Percentiles rank a stretch among this genome's conserved stretches.
phyloP scores from a whole-genome alignment of 2,329 filamentous ascomycete species.

The Aspergillus sp. region DNA sequence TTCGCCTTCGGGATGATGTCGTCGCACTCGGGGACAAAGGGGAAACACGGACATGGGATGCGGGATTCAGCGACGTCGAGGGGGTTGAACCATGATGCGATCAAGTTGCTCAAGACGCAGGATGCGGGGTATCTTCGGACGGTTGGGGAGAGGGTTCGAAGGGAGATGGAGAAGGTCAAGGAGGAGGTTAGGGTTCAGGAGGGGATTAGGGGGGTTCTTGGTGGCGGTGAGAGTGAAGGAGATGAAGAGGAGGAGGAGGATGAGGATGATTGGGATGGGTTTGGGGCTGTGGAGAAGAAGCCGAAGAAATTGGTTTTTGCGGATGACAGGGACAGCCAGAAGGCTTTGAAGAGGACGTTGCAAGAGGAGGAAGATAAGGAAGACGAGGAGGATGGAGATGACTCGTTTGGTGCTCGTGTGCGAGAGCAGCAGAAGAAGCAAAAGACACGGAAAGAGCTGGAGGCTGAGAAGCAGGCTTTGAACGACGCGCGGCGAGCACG shows the following conservation, averaged over 20 bases:
- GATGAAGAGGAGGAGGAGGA: conserved; percentile 24
- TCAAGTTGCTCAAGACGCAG: conserved; percentile 65
- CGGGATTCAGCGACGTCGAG: conserved; percentile 42
- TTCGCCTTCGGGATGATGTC: conserved; percentile 67
- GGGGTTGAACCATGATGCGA: conserved; percentile 56
- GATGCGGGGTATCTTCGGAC: conserved; percentile 63
- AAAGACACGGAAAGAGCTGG: conserved; percentile 48
- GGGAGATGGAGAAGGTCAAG: conserved; percentile 53
- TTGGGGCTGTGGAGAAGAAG: conserved; percentile 23
- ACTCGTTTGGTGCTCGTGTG: conserved; percentile 18
- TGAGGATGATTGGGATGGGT: conserved; percentile 24
- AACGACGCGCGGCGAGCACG: conserved; percentile 39
- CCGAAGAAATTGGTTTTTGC: conserved; percentile 41
- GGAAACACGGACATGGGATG: conserved; percentile 44
- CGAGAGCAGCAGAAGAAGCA: conserved; percentile 18
- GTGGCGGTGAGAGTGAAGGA: conserved; percentile 22
- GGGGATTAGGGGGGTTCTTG: conserved; percentile 34
- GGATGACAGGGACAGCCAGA: conserved; percentile 38
- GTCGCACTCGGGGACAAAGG: conserved; percentile 41
- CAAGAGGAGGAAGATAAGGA: conserved; percentile 20
- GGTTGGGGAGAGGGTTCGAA: conserved; percentile 55
- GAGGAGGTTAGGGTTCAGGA: conserved; percentile 45
- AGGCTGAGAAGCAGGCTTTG: conserved; percentile 41
- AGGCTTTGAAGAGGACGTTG: conserved; percentile 24
- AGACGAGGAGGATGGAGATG: conserved; percentile 27